Evolutionary conservation across 1,284 basidiomycete species (phyloP).

Genomic region (Tilletia caries): DNA sequence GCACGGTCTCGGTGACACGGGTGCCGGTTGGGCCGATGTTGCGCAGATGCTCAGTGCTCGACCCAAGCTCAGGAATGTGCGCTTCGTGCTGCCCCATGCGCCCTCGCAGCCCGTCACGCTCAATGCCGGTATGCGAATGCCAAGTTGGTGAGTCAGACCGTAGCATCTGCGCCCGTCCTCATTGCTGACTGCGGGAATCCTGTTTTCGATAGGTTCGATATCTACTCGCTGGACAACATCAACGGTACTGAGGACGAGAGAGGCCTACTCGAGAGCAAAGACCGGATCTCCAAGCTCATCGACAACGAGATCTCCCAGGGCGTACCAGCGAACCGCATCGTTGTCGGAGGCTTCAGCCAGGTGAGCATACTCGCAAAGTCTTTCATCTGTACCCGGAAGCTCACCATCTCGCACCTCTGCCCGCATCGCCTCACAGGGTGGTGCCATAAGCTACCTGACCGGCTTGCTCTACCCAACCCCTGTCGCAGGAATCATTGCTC

Average conservation of each 20-base stretch:
- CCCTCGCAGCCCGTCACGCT: conserved; percentile 50
- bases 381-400: neutral
- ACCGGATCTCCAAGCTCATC: conserved; percentile 41
- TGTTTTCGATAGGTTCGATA: conserved; percentile 9
- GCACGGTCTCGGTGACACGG: conserved; percentile 51
- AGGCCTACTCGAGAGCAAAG: conserved; percentile 40
- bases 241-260: conserved; percentile 45
- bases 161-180: neutral
- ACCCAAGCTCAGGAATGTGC: conserved; percentile 45
- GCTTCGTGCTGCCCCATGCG: conserved; percentile 51
- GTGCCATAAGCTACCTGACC: conserved; percentile 44
- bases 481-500: conserved; percentile 43
- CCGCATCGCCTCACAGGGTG: conserved; percentile 34
- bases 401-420: neutral
- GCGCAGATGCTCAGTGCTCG: conserved; percentile 48
- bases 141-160: conserved; percentile 48
- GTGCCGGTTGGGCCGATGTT: conserved; percentile 49
- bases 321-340: conserved; percentile 43
- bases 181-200: too few species aligned
- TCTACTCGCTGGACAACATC: conserved; percentile 40
- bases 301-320: conserved; percentile 40
- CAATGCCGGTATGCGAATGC: conserved; percentile 52
- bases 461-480: conserved; percentile 30
- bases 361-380: neutral
- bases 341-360: conserved; percentile 27